Conservation (phyloP, 495 filamentous ascomycete species). For the Neurospora africana region DNA sequence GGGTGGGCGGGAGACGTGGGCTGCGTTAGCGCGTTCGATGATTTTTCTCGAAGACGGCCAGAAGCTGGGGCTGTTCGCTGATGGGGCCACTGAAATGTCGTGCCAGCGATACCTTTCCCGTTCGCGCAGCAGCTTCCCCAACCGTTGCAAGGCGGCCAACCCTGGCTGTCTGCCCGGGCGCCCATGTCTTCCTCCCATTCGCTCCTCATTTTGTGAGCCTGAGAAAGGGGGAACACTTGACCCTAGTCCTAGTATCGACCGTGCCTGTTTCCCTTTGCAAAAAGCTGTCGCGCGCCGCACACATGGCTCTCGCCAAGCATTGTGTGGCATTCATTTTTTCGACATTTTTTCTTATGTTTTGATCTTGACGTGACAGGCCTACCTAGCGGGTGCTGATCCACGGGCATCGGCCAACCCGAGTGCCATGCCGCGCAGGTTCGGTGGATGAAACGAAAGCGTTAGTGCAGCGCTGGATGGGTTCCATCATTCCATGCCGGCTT, state of each 20-base stretch:
- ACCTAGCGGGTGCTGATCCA: not conserved
- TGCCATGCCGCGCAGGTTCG: not conserved
- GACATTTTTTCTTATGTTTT: not conserved
- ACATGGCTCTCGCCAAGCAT: not conserved
- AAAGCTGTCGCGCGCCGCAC: not conserved
- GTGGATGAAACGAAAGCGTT: not conserved
- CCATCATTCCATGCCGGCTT: not conserved
- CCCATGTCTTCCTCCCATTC: not conserved
- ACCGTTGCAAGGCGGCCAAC: not conserved
- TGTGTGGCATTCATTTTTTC: not conserved
- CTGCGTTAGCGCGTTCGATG: conserved; percentile 24
- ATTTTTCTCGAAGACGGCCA: conserved; percentile 27
- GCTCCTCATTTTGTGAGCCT: not conserved
- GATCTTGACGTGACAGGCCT: not conserved
- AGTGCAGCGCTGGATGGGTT: not conserved
- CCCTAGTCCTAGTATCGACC: not conserved
- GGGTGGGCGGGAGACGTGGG: not conserved
- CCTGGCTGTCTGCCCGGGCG: conserved; percentile 11
- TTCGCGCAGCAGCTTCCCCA: conserved; percentile 13
- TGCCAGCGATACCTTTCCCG: conserved; percentile 16
- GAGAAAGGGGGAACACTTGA: not conserved
- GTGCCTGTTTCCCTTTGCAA: not conserved
- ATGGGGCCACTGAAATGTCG: conserved; percentile 7
- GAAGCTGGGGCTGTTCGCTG: conserved; percentile 15
- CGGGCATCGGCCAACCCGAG: not conserved